These are phyloP conservation scores for Linanthus parryae DNA, from an alignment of 148 eudicot genomes.

Conservation along the genomic window DNA sequence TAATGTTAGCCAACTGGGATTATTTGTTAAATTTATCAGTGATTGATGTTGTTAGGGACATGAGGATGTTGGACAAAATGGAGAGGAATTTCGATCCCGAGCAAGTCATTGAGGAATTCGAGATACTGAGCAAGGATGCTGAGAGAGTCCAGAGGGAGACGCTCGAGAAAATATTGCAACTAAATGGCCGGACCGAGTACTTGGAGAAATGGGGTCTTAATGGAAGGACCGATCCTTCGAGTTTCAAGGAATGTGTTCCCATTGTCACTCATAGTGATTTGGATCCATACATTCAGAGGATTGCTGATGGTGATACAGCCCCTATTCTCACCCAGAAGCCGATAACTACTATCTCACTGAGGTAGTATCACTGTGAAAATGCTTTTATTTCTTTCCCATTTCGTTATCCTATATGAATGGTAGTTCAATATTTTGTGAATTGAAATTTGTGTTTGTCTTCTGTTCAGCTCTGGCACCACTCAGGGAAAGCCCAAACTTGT, in stretches of 20 bases:
- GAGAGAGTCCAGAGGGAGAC: constrained; percentile 41
- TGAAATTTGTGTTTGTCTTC: constrained; percentile 5
- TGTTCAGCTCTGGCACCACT: constrained; percentile 85
- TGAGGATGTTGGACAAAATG: constrained; percentile 27
- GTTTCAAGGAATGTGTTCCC: constrained; percentile 68
- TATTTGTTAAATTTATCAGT: too few relatives aligned
- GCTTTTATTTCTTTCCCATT: neutral
- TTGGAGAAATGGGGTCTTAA: constrained; percentile 37
- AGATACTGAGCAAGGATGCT: constrained; percentile 33
- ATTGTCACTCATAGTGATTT: constrained; percentile 60
- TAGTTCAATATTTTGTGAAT: neutral
- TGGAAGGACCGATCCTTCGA: constrained; percentile 54
- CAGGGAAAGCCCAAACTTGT: constrained; percentile 87
- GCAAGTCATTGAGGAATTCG: constrained; percentile 36
- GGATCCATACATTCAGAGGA: constrained; percentile 64
- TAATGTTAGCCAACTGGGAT: too few relatives aligned
- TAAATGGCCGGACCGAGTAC: constrained; percentile 40
- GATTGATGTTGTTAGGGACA: constrained; percentile 1
- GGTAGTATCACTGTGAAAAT: constrained; percentile 33
- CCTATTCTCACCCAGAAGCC: constrained; percentile 73
- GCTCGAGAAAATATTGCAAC: constrained; percentile 32
- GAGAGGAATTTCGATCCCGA: constrained; percentile 23
- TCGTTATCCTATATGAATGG: neutral
- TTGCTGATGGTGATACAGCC: constrained; percentile 55
- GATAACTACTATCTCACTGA: constrained; percentile 59